phyloP scores from a whole-genome alignment of 2,329 filamentous ascomycete species.

The Microdochium trichocladiopsis region DNA sequence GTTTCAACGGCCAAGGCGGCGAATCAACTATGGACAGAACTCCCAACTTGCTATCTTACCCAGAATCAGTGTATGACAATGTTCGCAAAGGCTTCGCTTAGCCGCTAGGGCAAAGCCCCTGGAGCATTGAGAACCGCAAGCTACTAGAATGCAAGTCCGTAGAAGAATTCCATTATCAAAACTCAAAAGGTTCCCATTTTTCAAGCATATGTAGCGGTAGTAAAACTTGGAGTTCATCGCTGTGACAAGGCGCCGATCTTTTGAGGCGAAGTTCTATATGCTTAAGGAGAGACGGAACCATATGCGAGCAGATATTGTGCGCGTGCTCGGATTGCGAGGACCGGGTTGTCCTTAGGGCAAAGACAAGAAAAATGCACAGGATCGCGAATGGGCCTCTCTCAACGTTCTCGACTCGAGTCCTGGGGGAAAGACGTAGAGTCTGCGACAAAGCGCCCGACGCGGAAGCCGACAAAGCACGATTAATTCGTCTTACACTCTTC shows the following conservation, averaged over 20 bases:
- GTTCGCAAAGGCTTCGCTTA: slow-evolving; percentile 6
- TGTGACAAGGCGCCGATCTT: background rate
- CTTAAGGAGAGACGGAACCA: background rate
- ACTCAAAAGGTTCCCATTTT: background rate
- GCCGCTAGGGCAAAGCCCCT: background rate
- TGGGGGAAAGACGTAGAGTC: background rate
- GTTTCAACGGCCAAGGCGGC: slow-evolving; percentile 31
- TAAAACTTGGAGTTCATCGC: background rate
- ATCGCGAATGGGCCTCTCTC: background rate
- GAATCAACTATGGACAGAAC: slow-evolving; percentile 32
- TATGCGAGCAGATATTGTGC: background rate
- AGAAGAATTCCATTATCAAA: background rate
- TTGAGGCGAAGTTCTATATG: background rate
- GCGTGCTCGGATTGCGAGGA: background rate
- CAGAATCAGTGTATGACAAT: slow-evolving; percentile 24
- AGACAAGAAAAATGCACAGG: background rate
- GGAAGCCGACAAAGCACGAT: background rate
- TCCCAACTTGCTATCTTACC: slow-evolving; percentile 44
- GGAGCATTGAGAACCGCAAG: background rate
- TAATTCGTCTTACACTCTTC: background rate
- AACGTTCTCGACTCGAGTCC: background rate
- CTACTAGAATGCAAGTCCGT: background rate
- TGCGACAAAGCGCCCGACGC: background rate
- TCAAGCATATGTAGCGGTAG: background rate
- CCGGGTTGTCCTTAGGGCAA: background rate